Evolutionary conservation across 2,329 filamentous ascomycete genomes (phyloP), one percentile per base, ranked within the genome.

Genomic region (Mycosphaerella sp.): DNA sequence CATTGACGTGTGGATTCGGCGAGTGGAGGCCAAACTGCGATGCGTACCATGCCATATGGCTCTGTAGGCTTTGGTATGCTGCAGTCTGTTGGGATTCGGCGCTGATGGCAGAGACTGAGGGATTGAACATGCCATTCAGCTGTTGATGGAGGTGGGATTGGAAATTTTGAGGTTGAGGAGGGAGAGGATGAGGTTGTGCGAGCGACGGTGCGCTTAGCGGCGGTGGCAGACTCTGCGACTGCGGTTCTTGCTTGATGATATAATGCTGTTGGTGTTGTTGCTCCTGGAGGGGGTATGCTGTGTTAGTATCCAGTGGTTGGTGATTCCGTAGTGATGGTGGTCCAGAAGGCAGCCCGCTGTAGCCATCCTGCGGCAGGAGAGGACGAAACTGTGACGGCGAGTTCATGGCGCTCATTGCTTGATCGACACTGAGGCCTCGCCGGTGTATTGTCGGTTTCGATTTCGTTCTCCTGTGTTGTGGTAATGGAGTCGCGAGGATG

Each of bases 381-480:
- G 80, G 79, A 73, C 79, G 78, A 74, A 69, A 69, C 58, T 62
- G 63, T 42, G 58, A 57, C 40, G 64, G 55, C 53, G 63, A 59
- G 43, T 53, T 50, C 43, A 62, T 55, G 29, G 56, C 51, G 49
- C 50, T 59, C 53, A 66, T 53, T 41, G 58, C 60, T 82, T 82
- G 86, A 74, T 95, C 89, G 66, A 95, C 79, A 75, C 87, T 93
- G 75, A 91, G 83, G 68, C 90, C 91, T 71, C 89, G 81, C 73
- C 89, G 85, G 74, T 95, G 54, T 17, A 45, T 88, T 70, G 78
- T 76, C 64, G 71, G 72, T 52, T 60, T 60, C 46, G 57, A 54
- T 60, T 63, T 60, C 67, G 66, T 64, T 62, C 63, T 70, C 76
- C 77, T 71, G 75, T 76, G 72, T 56, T 47, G 73, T 70, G 84